Percentiles rank a stretch among this genome's conserved stretches.
phyloP scores from a whole-genome alignment of 2,329 filamentous ascomycete genomes.

The Aspergillus proliferans region DNA sequence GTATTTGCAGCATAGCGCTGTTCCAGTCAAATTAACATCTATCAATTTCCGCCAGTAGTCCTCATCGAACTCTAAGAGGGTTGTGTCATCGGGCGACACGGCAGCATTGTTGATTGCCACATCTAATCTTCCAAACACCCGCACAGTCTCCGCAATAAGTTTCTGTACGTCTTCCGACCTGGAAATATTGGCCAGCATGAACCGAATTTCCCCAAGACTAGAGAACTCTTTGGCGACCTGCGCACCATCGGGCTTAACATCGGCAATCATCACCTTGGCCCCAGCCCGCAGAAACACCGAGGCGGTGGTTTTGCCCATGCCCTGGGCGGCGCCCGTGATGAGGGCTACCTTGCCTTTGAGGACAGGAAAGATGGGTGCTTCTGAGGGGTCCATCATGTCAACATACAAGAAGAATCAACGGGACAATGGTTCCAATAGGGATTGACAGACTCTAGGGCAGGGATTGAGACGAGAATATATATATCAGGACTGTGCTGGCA shows the following conservation, averaged over 20 bases:
- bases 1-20: constrained; percentile 37
- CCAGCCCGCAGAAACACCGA: constrained; percentile 69
- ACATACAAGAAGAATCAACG: not conserved
- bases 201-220: constrained; percentile 13
- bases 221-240: constrained; percentile 8
- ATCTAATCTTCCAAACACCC: constrained; percentile 34
- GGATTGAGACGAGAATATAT: not conserved
- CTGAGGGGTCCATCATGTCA: not conserved
- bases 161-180: constrained; percentile 23
- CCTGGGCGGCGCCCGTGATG: constrained; percentile 22
- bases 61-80: constrained; percentile 30
- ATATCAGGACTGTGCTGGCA: not conserved
- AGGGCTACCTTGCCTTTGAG: constrained; percentile 14
- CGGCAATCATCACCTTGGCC: constrained; percentile 68
- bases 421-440: not conserved
- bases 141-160: constrained; percentile 26
- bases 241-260: constrained; percentile 54
- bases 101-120: constrained; percentile 42
- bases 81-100: constrained; percentile 15
- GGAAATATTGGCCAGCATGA: constrained; percentile 23
- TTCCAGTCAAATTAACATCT: constrained; percentile 36
- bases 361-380: constrained; percentile 2
- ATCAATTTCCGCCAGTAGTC: constrained; percentile 33
- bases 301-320: constrained; percentile 27
- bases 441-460: too few relatives aligned